Conservation (phyloP, 345 rosid species). For the Corchorus capsularis region DNA sequence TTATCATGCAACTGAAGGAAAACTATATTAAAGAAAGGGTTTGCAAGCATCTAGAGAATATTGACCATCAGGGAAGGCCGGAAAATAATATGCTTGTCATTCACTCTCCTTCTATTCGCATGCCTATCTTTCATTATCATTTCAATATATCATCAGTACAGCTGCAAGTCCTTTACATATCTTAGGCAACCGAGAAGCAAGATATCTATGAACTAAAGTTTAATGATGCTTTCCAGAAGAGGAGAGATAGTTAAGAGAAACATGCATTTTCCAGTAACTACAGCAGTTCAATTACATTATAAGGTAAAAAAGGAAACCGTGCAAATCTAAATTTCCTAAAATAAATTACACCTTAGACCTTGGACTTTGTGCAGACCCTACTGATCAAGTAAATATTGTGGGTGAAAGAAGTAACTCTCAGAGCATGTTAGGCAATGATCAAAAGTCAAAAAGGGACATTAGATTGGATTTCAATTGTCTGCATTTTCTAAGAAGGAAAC, state of each 20-base stretch:
- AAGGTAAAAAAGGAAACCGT: neutral
- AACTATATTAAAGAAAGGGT: neutral
- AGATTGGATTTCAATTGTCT: neutral
- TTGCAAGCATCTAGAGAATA: conserved; percentile 1
- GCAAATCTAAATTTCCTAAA: neutral
- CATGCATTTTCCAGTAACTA: neutral
- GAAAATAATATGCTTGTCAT: neutral
- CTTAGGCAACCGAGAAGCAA: neutral
- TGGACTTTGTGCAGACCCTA: neutral
- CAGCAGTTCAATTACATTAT: neutral
- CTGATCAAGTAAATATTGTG: neutral
- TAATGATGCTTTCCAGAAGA: neutral
- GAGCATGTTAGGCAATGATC: neutral
- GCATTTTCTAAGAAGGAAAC: neutral
- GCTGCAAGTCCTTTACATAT: neutral
- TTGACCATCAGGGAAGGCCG: neutral
- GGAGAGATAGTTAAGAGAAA: neutral
- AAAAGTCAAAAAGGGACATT: neutral
- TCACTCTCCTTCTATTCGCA: neutral
- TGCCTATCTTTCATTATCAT: neutral
- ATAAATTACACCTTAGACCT: neutral
- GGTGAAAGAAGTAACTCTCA: neutral
- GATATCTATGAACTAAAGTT: too few species aligned
- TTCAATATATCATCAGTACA: neutral
- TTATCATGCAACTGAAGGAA: neutral